Base-by-base conservation (phyloP, 2,329 filamentous ascomycete genomes). In the Aspergillus sp. region DNA sequence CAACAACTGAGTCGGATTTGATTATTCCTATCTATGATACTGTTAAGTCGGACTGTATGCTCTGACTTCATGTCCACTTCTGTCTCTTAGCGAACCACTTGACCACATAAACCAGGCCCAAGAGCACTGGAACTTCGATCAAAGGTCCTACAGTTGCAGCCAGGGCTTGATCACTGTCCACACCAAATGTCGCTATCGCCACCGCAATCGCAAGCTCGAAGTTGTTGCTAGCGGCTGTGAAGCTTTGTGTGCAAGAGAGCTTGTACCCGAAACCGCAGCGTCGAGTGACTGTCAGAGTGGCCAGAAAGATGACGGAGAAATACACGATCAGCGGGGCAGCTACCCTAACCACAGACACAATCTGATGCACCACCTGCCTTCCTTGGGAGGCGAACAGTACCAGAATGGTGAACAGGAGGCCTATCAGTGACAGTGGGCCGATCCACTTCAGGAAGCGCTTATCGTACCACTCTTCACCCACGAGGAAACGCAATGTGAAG, bases 151-250 rank as follows among this genome's bases (percentile, higher is more conserved):
- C 90, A 0, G 90, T 95, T 7, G 88, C 79, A 1, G 91, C 90
- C 42, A 95, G 75, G 0, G 90, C 90, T 71, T 95, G 85, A 46
- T 91, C 84, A 62, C 88, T 93, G 38, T 87, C 75, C 0, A 86
- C 80, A 0, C 90, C 91, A 71, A 88, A 95, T 0, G 87, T 87
- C 0, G 90, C 87, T 3, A 95, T 85, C 0, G 89, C 89, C 0
- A 96, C 90, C 0, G 90, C 90, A 71, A 96, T 95, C 0, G 91
- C 90, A 20, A 96, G 75, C 74, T 96, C 91, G 64, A 96, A 96
- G 67, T 96, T 95, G 66, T 96, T 96, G 68, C 90, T 95, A 1
- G 89, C 88, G 0, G 90, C 92, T 0, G 89, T 95, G 63, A 95
- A 94, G 65, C 88, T 91, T 72, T 95, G 90, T 2, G 90, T 93